A percentile compares a stretch with the other conserved stretches of the same genome.
Evolutionary conservation across 2,329 filamentous ascomycete species (phyloP).

Genomic region (Alternaria rosae): DNA sequence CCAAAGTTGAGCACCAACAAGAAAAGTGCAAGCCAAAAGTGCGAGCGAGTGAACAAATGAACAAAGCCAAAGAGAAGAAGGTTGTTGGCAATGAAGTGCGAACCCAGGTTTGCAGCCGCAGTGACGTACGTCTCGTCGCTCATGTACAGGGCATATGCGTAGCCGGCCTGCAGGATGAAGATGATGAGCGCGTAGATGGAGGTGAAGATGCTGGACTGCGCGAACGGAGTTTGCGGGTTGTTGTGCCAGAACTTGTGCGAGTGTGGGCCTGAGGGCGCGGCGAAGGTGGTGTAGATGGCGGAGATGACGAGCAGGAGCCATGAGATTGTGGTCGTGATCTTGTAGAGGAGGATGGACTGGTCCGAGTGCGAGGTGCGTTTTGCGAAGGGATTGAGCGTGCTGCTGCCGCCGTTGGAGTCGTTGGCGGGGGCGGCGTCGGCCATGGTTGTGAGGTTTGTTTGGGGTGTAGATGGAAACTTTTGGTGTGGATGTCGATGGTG

Average conservation of each 20-base stretch:
- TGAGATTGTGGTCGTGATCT: constrained; percentile 74
- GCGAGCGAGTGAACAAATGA: constrained; percentile 78
- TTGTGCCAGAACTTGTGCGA: constrained; percentile 75
- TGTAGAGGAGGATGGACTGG: constrained; percentile 73
- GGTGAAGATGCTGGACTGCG: constrained; percentile 69
- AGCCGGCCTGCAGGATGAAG: constrained; percentile 77
- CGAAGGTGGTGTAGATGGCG: constrained; percentile 76
- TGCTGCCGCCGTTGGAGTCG: constrained; percentile 58
- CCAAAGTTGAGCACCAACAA: constrained; percentile 81
- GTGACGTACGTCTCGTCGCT: constrained; percentile 68
- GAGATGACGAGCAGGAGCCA: constrained; percentile 78
- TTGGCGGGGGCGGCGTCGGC: constrained; percentile 10
- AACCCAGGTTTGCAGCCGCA: constrained; percentile 77
- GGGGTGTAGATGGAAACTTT: not conserved
- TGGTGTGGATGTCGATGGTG: not conserved
- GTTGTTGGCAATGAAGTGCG: constrained; percentile 87
- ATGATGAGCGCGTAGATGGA: constrained; percentile 81
- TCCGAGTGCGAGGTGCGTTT: constrained; percentile 71
- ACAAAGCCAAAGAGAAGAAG: constrained; percentile 82
- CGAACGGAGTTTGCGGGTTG: constrained; percentile 77
- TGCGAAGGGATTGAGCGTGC: constrained; percentile 72
- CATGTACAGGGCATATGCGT: constrained; percentile 79
- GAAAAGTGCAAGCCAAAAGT: constrained; percentile 79
- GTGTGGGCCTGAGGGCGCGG: constrained; percentile 67
- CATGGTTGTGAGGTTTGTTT: constrained; percentile 11